Percentiles rank a stretch among this genome's conserved stretches.
Conservation (phyloP, 441 rosid species). For the Pelargonium myrrhifolium region DNA sequence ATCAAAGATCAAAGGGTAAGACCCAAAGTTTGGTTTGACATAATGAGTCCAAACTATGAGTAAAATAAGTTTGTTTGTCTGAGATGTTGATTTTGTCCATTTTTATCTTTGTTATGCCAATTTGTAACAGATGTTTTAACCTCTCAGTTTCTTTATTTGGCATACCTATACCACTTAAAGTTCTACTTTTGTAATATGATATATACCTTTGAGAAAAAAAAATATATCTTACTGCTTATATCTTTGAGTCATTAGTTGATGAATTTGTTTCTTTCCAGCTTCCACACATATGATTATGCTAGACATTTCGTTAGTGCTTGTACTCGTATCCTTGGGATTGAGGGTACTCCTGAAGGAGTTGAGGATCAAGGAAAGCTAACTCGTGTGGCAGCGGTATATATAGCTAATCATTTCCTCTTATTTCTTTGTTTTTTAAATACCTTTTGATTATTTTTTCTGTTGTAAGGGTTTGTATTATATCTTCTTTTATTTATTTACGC, state of each 20-base stretch:
- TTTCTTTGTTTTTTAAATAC: slow-evolving; percentile 7
- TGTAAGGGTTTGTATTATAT: slow-evolving; percentile 14
- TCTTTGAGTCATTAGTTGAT: background rate
- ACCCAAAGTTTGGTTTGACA: background rate
- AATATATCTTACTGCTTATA: background rate
- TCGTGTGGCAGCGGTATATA: slow-evolving; percentile 87
- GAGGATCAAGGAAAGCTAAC: slow-evolving; percentile 96
- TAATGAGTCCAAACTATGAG: background rate
- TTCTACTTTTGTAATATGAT: background rate
- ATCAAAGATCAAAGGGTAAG: background rate
- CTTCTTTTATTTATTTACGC: background rate
- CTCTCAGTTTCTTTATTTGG: background rate
- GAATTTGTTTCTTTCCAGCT: slow-evolving; percentile 39
- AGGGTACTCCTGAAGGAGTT: slow-evolving; percentile 99
- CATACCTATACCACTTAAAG: background rate
- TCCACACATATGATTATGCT: slow-evolving; percentile 98
- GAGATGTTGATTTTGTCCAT: too few relatives aligned
- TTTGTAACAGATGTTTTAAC: background rate
- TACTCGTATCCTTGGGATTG: slow-evolving; percentile 96
- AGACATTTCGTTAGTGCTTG: slow-evolving; percentile 99
- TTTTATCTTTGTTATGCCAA: background rate
- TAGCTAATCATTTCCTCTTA: slow-evolving; percentile 18
- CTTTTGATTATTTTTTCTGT: slow-evolving; percentile 21
- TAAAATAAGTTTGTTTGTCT: background rate
- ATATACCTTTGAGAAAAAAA: too few relatives aligned